phyloP scores from a whole-genome alignment of 441 rosid genomes.

The Hura crepitans region DNA sequence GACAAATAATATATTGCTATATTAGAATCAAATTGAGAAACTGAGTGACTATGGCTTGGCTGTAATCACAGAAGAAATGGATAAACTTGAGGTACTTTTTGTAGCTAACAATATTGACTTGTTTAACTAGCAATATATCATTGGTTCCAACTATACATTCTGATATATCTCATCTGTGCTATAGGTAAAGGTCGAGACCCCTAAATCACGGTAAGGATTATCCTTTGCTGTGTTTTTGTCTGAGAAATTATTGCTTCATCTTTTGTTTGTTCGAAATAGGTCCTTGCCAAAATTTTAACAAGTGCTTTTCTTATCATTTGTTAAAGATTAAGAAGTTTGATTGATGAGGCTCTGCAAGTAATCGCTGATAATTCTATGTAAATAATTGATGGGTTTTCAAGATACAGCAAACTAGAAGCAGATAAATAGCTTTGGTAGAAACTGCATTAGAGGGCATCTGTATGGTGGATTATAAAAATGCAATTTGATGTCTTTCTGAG shows the following conservation, averaged over 20 bases:
- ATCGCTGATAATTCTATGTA: not conserved
- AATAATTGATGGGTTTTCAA: not conserved
- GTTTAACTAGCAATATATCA: slow-evolving; percentile 7
- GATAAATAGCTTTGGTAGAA: not conserved
- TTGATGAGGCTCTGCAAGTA: not conserved
- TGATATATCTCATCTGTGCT: slow-evolving; percentile 23
- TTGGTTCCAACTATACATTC: slow-evolving; percentile 8
- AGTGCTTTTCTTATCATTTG: not conserved
- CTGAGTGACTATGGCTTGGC: slow-evolving; percentile 90
- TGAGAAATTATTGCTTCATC: slow-evolving; percentile 2
- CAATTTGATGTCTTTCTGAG: not conserved
- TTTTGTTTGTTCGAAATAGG: not conserved
- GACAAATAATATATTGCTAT: slow-evolving; percentile 76
- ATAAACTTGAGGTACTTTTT: slow-evolving; percentile 56
- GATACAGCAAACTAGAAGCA: not conserved
- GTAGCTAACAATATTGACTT: slow-evolving; percentile 7
- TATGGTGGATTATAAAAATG: not conserved
- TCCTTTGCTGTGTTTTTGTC: not conserved
- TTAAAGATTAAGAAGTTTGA: not conserved
- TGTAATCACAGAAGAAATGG: slow-evolving; percentile 57
- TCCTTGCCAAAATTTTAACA: too few species aligned
- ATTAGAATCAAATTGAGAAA: slow-evolving; percentile 78
- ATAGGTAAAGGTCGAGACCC: slow-evolving; percentile 58
- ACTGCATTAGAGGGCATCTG: not conserved
- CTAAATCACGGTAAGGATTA: slow-evolving; percentile 46